Base-by-base conservation (phyloP, 257 asterid species). In the Fraxinus americana region DNA sequence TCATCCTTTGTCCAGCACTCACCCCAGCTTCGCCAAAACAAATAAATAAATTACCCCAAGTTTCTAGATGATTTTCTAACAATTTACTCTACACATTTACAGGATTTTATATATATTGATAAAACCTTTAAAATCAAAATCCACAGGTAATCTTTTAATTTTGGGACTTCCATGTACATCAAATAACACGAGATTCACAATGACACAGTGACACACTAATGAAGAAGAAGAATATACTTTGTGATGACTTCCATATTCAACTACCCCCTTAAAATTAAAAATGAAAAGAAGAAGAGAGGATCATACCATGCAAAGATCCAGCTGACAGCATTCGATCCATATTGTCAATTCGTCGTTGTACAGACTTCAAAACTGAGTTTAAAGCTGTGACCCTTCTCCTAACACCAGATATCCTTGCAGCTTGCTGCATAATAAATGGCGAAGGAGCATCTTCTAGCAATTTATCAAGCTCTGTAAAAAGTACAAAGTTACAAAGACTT, bases 341-440 rank as follows among this genome's bases (percentile, higher is more conserved):
- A 83, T 88, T 92, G 87, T 96, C 99, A 67, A 93, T 85, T 66
- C 97, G 89, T 17, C 96, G 80, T 77, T 96, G 99, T 86, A 91
- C 79, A 34, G 98, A 91, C 92, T 91, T 96, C 91, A 96, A 85
- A 85, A 92, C 92, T 38, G 89, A 88, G 82, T 93, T 96, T 71
- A 96, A 78, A 48, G 99, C 74, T 74, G 78, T 85, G 43, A 96
- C 93, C 81, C 99, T 93, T 85, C 87, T 93, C 86, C 97, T 87
- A 61, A 92, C 98, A 71, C 89, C 88, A 78, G 96, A 93, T 79
- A 96, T 91, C 90, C 94, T 93, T 27, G 92, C 89, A 11, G 97
- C 96, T 19, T 93, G 97, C 87, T 96, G 99, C 98, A 96, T 92
- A 54, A 96, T 89, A 85, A 96, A 96, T 57, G 98, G 96, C 30